These are phyloP conservation scores for Juncus inflexus DNA, from an alignment of 176 grass and related monocot species.

Conservation along the genomic window DNA sequence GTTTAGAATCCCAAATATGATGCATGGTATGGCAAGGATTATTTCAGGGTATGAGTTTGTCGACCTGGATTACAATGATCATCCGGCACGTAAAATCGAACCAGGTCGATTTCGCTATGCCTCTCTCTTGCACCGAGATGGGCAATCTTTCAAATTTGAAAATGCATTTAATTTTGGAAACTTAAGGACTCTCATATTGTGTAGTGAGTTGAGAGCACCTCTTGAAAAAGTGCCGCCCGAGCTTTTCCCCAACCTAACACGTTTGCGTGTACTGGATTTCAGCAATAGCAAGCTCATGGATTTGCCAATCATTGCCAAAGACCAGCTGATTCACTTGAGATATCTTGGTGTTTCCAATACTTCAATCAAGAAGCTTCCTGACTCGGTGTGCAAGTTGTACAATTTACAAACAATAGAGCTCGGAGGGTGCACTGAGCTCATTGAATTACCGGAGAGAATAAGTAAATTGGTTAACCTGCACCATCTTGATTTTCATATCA, in stretches of 20 bases:
- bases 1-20: conserved; percentile 38
- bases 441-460: conserved; percentile 34
- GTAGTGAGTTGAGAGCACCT: no score
- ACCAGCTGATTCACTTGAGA: conserved; percentile 37
- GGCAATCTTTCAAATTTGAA: no score
- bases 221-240: no score
- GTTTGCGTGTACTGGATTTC: conserved; percentile 40
- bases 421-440: conserved; percentile 30
- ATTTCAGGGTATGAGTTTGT: conserved; percentile 4
- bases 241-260: conserved; percentile 25
- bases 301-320: conserved; percentile 41
- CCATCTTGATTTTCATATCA: conserved; percentile 49
- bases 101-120: neutral
- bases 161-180: no score
- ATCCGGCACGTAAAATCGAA: no score
- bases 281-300: conserved; percentile 33
- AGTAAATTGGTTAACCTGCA: conserved; percentile 44
- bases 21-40: conserved; percentile 20
- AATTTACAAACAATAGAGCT: conserved; percentile 56
- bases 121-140: no score
- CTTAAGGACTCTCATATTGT: no score
- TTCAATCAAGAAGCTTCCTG: conserved; percentile 35
- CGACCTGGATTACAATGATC: neutral
- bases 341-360: conserved; percentile 41
- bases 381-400: conserved; percentile 34